A percentile compares a stretch with the other conserved stretches of the same genome.
Evolutionary conservation across 2,329 filamentous ascomycete species (phyloP).

Genomic region (Amylocarpus encephaloides): DNA sequence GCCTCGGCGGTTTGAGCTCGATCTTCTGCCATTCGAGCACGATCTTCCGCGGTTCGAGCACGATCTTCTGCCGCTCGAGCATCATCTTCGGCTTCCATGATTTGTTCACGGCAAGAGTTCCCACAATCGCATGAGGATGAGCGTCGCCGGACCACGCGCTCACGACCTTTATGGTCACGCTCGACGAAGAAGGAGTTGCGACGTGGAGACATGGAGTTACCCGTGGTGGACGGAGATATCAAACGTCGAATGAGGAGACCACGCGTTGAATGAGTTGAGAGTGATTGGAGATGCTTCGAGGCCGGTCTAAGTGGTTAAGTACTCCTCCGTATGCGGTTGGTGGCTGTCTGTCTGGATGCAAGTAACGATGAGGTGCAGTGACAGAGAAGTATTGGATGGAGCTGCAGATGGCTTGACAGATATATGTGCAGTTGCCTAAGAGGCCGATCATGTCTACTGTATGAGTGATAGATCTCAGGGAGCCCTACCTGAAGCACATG

Average conservation of each 20-base stretch:
- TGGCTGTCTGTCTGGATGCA: background rate
- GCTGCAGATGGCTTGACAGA: background rate
- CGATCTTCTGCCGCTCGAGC: constrained; percentile 16
- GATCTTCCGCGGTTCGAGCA: constrained; percentile 15
- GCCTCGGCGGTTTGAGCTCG: constrained; percentile 10
- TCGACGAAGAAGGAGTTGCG: constrained; percentile 13
- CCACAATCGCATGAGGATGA: constrained; percentile 1
- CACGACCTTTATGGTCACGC: constrained; percentile 15
- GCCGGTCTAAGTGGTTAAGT: background rate
- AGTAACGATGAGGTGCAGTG: background rate
- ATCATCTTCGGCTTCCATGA: constrained; percentile 17
- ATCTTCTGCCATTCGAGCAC: constrained; percentile 15
- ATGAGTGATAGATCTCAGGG: background rate
- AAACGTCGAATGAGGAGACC: constrained; percentile 4
- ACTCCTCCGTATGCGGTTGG: background rate
- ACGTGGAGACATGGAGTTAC: constrained; percentile 16
- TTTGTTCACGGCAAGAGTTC: constrained; percentile 12
- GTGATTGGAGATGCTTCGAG: background rate
- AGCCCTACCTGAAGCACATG: background rate
- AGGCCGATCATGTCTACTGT: background rate
- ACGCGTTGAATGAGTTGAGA: background rate
- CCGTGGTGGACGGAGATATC: constrained; percentile 12
- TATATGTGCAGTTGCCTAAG: background rate
- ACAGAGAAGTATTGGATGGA: background rate
- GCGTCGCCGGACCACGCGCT: constrained; percentile 15